phyloP scores from a whole-genome alignment of 495 filamentous ascomycete genomes.

The Hyaloscypha hepaticicola region DNA sequence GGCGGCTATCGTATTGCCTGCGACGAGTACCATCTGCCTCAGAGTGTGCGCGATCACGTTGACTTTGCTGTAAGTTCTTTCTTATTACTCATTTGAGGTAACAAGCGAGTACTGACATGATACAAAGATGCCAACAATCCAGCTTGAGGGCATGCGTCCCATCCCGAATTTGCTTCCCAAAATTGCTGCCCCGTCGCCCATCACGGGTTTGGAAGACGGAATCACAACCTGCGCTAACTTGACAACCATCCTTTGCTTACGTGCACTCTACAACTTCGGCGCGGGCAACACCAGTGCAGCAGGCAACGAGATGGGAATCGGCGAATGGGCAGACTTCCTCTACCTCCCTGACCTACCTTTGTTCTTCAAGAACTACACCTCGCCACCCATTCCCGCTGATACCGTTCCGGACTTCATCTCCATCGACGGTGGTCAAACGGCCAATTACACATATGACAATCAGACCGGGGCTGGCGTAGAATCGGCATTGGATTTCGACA shows the following conservation, averaged over 20 bases:
- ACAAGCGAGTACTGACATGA: conserved; percentile 5
- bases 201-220: conserved; percentile 6
- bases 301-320: conserved; percentile 54
- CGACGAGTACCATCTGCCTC: conserved; percentile 27
- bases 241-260: conserved; percentile 30
- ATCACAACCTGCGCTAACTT: conserved; percentile 24
- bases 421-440: conserved; percentile 31
- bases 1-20: conserved; percentile 19
- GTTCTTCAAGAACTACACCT: conserved; percentile 28
- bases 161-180: conserved; percentile 16
- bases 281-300: conserved; percentile 1
- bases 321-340: conserved; percentile 48
- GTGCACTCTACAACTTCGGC: conserved; percentile 25
- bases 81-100: neutral
- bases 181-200: neutral
- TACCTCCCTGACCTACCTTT: conserved; percentile 30
- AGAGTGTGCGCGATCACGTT: conserved; percentile 25
- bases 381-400: conserved; percentile 21
- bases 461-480: conserved; percentile 17
- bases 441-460: conserved; percentile 10
- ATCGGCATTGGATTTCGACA: conserved; percentile 38
- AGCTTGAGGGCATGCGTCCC: conserved; percentile 15
- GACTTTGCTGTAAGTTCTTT: conserved; percentile 14
- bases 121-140: conserved; percentile 22
- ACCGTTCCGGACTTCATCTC: conserved; percentile 26